Conservation (phyloP, 2,329 filamentous ascomycete species). For the Phaeosphaeriaceae sp. region DNA sequence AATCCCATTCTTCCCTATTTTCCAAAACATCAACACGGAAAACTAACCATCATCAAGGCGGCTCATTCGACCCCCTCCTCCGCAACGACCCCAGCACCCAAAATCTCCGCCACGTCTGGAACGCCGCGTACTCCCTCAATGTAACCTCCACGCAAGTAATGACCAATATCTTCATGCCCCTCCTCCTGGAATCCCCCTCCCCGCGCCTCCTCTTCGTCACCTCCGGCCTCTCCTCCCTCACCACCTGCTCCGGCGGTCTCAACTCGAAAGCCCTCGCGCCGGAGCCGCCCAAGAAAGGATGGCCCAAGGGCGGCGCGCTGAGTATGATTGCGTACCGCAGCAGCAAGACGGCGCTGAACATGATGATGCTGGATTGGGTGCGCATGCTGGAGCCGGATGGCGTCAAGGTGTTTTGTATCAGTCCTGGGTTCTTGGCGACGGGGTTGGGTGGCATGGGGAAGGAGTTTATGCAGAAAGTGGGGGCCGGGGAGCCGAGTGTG, state of each 20-base stretch:
- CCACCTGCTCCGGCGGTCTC: constrained; percentile 22
- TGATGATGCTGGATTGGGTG: constrained; percentile 56
- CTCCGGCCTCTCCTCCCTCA: constrained; percentile 48
- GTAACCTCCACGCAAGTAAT: constrained; percentile 43
- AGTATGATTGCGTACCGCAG: constrained; percentile 45
- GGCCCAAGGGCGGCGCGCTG: constrained; percentile 50
- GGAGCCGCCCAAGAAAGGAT: constrained; percentile 38
- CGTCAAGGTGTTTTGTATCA: constrained; percentile 49
- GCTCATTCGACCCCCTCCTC: constrained; percentile 46
- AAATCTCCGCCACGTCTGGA: constrained; percentile 32
- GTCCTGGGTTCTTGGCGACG: constrained; percentile 54
- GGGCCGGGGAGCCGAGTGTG: not conserved
- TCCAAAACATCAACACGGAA: no score
- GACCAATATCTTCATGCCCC: constrained; percentile 40
- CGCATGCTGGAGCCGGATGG: constrained; percentile 14
- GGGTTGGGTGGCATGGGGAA: constrained; percentile 41
- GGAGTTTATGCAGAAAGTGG: constrained; percentile 1
- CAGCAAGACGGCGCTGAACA: constrained; percentile 55
- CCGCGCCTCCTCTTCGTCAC: constrained; percentile 49
- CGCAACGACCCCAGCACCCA: no score
- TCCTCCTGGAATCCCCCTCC: constrained; percentile 43
- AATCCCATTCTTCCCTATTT: no score
- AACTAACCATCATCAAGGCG: constrained; percentile 52
- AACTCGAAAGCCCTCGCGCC: constrained; percentile 28
- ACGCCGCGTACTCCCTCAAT: constrained; percentile 44